Base-by-base conservation (phyloP, 768 basidiomycete genomes). In the Auriscalpium orientale region DNA sequence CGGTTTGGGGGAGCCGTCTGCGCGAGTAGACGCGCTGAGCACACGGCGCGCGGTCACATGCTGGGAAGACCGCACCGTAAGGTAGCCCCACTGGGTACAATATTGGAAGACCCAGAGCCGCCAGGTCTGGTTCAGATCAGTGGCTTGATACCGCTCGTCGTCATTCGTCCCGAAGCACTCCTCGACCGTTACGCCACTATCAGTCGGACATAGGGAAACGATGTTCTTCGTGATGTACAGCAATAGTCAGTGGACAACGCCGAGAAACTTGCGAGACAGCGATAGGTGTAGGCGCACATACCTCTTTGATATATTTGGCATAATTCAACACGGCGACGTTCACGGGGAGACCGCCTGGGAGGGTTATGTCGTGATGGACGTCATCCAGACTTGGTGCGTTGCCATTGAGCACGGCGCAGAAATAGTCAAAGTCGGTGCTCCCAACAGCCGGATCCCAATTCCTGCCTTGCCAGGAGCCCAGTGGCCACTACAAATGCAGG, bases 11-110 rank as follows among this genome's bases (percentile, higher is more conserved):
- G 90, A 2, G 89, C 80, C 12, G 86, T 85, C 88, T 91, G 54
- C 2, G 33, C 11, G 51, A 35, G 34, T 21, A 21, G 44, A 45
- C 44, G 51, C 47, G 18, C 12, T 55, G 38, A 51, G 49, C 49
- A 33, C 20, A 12, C 21, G 15, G 28, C 2, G 28, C 28, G 28
- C 28, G 28, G 28, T 28, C 28, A 28, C 28, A 28, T 16, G 15
- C 4, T n/a, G 16, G 33, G 16, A 20, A 33, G 9, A 56, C 81
- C n/a, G 37, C 63, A 89, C 91, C 28, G 78, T 84, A 68, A 95
- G 94, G 70, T 91, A 99, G 2, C 94, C 95, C 95, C 95, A 98
- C 65, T 95, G 82, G 0, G 91, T 93, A 73, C 92, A 95, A 56
- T 90, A 89, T 72, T 92, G 95, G 77, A 93, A 97, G 7, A 74